Percentiles rank a stretch among this genome's conserved stretches.
These are phyloP conservation scores for Phaeophleospora eucalypticola DNA, from an alignment of 2,329 filamentous ascomycete species.

Conservation along the genomic window DNA sequence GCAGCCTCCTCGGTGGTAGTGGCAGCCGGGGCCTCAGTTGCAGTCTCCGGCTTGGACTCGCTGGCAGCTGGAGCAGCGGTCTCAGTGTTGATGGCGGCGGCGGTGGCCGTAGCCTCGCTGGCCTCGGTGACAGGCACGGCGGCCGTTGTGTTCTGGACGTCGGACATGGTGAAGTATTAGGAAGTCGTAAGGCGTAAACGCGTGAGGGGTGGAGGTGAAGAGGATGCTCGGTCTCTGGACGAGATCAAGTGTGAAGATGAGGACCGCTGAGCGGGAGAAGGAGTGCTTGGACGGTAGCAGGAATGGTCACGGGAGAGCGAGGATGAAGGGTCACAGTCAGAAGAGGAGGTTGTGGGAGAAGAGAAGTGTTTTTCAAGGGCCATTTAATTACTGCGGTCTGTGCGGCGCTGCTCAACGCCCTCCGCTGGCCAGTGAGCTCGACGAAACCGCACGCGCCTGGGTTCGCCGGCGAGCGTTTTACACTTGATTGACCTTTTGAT, in stretches of 20 bases:
- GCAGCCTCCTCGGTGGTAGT: constrained; percentile 27
- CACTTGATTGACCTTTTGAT: too few relatives aligned
- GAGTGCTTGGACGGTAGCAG: background rate
- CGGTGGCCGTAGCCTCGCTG: constrained; percentile 29
- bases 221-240: background rate
- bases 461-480: background rate
- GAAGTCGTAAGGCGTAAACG: constrained; percentile 1
- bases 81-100: constrained; percentile 35
- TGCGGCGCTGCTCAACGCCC: background rate
- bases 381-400: background rate
- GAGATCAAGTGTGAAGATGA: background rate
- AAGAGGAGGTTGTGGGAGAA: background rate
- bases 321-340: too few relatives aligned
- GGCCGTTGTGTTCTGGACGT: constrained; percentile 19
- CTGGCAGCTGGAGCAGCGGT: constrained; percentile 32
- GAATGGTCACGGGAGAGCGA: background rate
- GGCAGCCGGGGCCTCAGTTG: constrained; percentile 36
- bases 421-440: background rate
- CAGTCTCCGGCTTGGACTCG: constrained; percentile 28
- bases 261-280: background rate
- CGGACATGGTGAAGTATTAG: constrained; percentile 23
- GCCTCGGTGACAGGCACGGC: constrained; percentile 14
- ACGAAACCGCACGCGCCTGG: background rate
- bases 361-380: background rate
- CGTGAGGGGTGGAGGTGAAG: background rate